phyloP scores from a whole-genome alignment of 2,329 filamentous ascomycete genomes.

The Penicillium sp. region DNA sequence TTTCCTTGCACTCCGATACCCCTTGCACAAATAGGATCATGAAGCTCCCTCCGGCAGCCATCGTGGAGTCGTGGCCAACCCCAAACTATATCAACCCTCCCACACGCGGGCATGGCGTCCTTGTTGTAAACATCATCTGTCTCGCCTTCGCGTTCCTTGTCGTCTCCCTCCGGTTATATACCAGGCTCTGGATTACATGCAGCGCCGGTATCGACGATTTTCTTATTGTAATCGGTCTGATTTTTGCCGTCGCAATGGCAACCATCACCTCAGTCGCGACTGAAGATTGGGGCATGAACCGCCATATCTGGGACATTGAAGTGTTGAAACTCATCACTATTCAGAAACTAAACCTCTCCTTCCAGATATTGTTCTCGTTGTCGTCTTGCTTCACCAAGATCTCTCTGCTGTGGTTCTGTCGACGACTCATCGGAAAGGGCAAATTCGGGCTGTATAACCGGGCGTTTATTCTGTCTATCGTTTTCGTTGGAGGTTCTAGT shows the following conservation, averaged over 20 bases:
- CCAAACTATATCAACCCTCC: slow-evolving; percentile 50
- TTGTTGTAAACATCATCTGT: slow-evolving; percentile 44
- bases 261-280: slow-evolving; percentile 34
- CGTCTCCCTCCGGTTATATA: slow-evolving; percentile 48
- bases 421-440: slow-evolving; percentile 33
- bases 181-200: slow-evolving; percentile 45
- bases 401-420: slow-evolving; percentile 40
- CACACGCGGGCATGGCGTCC: slow-evolving; percentile 44
- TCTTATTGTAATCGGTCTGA: slow-evolving; percentile 45
- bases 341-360: slow-evolving; percentile 37
- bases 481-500: slow-evolving; percentile 31
- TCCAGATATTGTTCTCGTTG: slow-evolving; percentile 39
- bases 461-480: slow-evolving; percentile 27
- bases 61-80: slow-evolving; percentile 46
- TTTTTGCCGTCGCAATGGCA: slow-evolving; percentile 41
- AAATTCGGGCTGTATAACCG: slow-evolving; percentile 27
- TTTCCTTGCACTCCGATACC: neutral
- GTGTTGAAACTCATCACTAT: slow-evolving; percentile 26
- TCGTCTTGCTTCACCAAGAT: slow-evolving; percentile 38
- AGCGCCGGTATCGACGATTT: slow-evolving; percentile 50
- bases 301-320: slow-evolving; percentile 45
- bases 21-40: slow-evolving; percentile 22
- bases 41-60: slow-evolving; percentile 42
- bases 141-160: slow-evolving; percentile 42
- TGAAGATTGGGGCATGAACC: slow-evolving; percentile 36